These are phyloP conservation scores for Escallonia rubra DNA, from an alignment of 129 eudicot genomes.

Conservation along the genomic window DNA sequence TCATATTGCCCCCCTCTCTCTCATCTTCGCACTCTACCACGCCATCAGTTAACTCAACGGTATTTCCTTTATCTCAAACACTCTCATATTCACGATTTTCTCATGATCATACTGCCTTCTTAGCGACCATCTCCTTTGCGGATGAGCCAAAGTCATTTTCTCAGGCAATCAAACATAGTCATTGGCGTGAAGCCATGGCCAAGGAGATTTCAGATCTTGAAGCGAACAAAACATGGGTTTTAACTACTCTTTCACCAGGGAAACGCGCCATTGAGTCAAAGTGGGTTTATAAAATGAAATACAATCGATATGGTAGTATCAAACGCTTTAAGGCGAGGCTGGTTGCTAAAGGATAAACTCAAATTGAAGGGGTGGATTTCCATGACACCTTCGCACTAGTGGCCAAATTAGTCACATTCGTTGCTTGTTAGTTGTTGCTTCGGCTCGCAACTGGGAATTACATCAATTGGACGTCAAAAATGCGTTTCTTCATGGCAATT, in stretches of 20 bases:
- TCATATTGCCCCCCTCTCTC: background rate
- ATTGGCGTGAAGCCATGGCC: constrained; percentile 7
- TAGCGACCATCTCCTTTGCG: background rate
- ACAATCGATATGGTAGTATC: no score
- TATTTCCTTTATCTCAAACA: background rate
- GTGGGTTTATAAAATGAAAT: constrained; percentile 1
- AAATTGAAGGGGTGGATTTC: no score
- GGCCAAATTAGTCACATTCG: no score
- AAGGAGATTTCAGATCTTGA: constrained; percentile 1
- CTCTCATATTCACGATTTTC: background rate
- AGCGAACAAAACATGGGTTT: background rate
- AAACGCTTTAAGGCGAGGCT: no score
- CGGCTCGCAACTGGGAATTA: no score
- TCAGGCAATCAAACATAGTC: background rate
- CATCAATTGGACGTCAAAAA: no score
- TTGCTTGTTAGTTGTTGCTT: no score
- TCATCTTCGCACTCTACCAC: background rate
- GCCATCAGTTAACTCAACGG: background rate
- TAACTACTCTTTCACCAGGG: background rate
- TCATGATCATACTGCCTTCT: background rate
- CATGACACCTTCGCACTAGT: no score
- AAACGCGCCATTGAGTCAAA: constrained; percentile 2
- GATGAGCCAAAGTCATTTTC: background rate
- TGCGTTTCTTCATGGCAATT: no score
- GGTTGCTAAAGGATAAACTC: no score